Conservation (phyloP, 805 yeast genomes). For the Pichia paraexigua region DNA sequence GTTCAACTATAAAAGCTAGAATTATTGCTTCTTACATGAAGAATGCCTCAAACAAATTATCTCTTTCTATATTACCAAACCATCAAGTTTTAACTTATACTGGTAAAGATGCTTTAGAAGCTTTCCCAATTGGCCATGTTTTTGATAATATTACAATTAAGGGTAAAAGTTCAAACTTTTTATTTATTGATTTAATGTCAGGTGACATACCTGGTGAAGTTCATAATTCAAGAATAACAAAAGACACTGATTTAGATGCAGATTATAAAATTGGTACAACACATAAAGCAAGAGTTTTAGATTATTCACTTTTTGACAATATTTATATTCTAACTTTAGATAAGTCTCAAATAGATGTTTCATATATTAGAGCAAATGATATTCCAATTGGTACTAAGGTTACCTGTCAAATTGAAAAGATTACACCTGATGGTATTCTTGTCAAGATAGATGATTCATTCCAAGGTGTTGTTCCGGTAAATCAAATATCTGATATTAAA, state of each 20-base stretch:
- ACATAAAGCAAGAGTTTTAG: conserved; percentile 71
- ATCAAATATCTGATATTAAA: conserved; percentile 78
- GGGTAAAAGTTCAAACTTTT: conserved; percentile 50
- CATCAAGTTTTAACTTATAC: conserved; percentile 30
- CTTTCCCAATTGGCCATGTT: conserved; percentile 73
- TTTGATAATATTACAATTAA: conserved; percentile 51
- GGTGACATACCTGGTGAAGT: conserved; percentile 56
- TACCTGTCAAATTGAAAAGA: conserved; percentile 45
- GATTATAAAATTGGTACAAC: conserved; percentile 55
- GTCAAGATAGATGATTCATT: conserved; percentile 60
- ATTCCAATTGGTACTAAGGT: conserved; percentile 68
- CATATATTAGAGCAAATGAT: conserved; percentile 62
- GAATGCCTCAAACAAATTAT: conserved; percentile 47
- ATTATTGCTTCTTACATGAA: conserved; percentile 48
- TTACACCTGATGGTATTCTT: conserved; percentile 59
- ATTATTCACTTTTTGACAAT: conserved; percentile 60
- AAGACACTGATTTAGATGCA: conserved; percentile 35
- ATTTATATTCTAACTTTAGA: conserved; percentile 62
- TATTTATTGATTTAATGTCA: conserved; percentile 51
- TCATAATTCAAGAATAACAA: conserved; percentile 64
- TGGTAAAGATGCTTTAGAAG: conserved; percentile 36
- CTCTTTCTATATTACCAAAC: conserved; percentile 57
- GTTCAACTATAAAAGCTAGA: conserved; percentile 62
- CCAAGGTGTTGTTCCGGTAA: conserved; percentile 64
- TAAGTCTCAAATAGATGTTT: conserved; percentile 51